Conservation (phyloP, 345 rosid genomes). For the Brassica nigra region DNA sequence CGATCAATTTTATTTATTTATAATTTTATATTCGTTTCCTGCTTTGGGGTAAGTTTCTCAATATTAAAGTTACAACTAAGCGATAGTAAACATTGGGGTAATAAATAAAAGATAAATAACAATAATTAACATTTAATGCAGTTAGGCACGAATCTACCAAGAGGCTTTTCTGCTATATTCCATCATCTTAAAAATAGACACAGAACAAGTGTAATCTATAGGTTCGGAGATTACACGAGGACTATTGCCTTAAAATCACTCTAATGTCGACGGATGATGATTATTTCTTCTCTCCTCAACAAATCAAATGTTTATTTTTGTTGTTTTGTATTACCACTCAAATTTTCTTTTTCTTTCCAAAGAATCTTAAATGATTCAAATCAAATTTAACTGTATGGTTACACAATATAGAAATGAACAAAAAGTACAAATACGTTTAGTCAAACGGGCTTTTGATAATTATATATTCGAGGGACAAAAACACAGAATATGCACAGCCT, state of each 20-base stretch:
- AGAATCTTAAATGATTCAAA: no score
- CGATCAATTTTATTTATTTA: not conserved
- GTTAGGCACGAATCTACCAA: conserved; percentile 22
- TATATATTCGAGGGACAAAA: conserved; percentile 14
- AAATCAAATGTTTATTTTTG: not conserved
- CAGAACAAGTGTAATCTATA: conserved; percentile 17
- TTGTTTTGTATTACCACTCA: not conserved
- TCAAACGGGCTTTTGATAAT: not conserved
- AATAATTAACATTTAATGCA: not conserved
- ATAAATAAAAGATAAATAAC: not conserved
- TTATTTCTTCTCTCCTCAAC: not conserved
- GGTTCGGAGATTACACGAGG: conserved; percentile 6
- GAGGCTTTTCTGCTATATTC: conserved; percentile 5
- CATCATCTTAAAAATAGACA: not conserved
- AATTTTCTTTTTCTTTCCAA: no score
- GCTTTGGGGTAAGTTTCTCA: not conserved
- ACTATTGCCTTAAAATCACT: conserved; percentile 24
- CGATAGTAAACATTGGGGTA: not conserved
- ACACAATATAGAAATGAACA: not conserved
- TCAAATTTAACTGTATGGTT: not conserved
- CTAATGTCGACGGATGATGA: not conserved
- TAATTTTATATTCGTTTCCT: no score
- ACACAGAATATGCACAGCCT: conserved; percentile 7
- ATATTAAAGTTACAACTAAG: not conserved
- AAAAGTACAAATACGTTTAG: not conserved